These are phyloP conservation scores for Thalassiosira exigua DNA, from an alignment of 352 stramenopile genomes.

Conservation along the genomic window DNA sequence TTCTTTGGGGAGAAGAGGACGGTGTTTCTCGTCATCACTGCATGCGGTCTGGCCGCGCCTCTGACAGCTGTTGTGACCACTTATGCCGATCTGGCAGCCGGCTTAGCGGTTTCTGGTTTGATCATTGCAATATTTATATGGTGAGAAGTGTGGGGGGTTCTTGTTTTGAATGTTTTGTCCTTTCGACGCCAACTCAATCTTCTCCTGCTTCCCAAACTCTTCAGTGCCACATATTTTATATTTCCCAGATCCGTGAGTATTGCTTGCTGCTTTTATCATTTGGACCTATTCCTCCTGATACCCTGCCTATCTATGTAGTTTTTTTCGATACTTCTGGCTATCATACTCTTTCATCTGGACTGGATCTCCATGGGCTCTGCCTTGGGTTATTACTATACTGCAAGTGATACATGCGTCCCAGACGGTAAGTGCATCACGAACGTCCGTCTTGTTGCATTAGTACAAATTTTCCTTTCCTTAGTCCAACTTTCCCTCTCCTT, in stretches of 20 bases:
- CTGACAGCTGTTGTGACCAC: slow-evolving; percentile 50
- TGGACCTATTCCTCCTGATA: too few relatives aligned
- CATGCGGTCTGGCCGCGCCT: slow-evolving; percentile 43
- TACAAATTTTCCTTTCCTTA: too few relatives aligned
- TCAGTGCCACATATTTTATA: slow-evolving; percentile 45
- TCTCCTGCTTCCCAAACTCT: too few relatives aligned
- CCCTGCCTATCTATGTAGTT: too few relatives aligned
- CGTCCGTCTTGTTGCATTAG: too few relatives aligned
- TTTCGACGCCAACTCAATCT: too few relatives aligned
- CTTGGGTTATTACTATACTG: slow-evolving; percentile 55
- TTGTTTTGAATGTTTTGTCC: too few relatives aligned
- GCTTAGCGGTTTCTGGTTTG: slow-evolving; percentile 27
- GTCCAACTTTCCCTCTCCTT: too few relatives aligned
- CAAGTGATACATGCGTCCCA: slow-evolving; percentile 41
- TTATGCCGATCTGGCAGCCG: slow-evolving; percentile 47
- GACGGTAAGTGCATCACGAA: slow-evolving; percentile 42
- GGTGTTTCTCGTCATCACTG: slow-evolving; percentile 54
- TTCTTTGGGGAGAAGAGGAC: slow-evolving; percentile 47
- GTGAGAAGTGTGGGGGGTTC: too few relatives aligned
- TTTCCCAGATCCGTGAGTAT: slow-evolving; percentile 47
- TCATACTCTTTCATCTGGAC: slow-evolving; percentile 45
- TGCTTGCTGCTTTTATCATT: too few relatives aligned
- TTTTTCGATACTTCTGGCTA: slow-evolving; percentile 49
- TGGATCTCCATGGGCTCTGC: slow-evolving; percentile 41
- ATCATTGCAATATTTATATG: slow-evolving; percentile 29